phyloP scores from a whole-genome alignment of 2,329 filamentous ascomycete species.

The Rhexocercosporidium sp. region DNA sequence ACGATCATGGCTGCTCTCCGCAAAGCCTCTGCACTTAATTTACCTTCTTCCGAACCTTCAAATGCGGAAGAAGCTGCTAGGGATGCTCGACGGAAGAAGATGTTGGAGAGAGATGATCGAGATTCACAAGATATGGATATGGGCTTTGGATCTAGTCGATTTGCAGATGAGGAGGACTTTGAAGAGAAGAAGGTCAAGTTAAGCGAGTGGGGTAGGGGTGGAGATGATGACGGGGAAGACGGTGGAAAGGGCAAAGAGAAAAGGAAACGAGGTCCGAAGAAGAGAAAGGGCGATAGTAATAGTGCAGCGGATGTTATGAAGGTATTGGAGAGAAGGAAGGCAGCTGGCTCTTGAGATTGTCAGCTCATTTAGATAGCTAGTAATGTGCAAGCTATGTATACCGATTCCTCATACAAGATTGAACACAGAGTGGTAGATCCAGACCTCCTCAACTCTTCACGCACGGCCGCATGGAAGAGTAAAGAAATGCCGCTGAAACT shows the following conservation, averaged over 20 bases:
- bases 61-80: constrained; percentile 57
- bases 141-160: constrained; percentile 87
- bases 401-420: too few relatives aligned
- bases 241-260: constrained; percentile 50
- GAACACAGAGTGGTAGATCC: too few relatives aligned
- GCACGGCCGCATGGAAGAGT: too few relatives aligned
- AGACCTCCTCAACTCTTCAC: too few relatives aligned
- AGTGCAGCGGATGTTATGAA: constrained; percentile 80
- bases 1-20: constrained; percentile 83
- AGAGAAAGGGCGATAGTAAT: constrained; percentile 79
- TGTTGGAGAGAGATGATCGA: constrained; percentile 75
- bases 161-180: constrained; percentile 86
- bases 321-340: constrained; percentile 64
- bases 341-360: not conserved
- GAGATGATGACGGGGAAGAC: constrained; percentile 47
- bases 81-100: constrained; percentile 72
- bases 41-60: constrained; percentile 47
- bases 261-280: constrained; percentile 74
- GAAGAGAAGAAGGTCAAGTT: constrained; percentile 71
- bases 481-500: too few relatives aligned
- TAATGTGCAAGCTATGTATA: too few relatives aligned
- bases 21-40: constrained; percentile 74
- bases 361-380: not conserved
- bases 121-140: constrained; percentile 93
- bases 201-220: constrained; percentile 65